These are phyloP conservation scores for Psilocybe subaeruginosa DNA, from an alignment of 768 basidiomycete genomes.

Conservation along the genomic window DNA sequence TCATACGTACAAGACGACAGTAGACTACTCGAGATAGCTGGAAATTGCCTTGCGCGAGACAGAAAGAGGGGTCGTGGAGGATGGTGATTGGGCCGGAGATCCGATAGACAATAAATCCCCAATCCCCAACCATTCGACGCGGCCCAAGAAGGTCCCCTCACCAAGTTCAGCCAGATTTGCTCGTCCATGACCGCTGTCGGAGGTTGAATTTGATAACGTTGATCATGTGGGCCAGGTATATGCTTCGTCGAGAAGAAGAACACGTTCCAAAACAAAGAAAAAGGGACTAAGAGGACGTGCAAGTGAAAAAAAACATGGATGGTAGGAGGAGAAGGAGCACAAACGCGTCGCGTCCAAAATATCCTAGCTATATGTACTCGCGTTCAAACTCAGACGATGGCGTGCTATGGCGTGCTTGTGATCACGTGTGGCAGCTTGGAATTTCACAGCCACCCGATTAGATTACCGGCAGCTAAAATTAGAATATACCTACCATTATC, in stretches of 20 bases:
- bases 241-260: background rate
- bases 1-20: slow-evolving; percentile 25
- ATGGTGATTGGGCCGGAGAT: slow-evolving; percentile 14
- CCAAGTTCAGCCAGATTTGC: slow-evolving; percentile 1
- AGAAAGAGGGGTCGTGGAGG: slow-evolving; percentile 3
- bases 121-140: slow-evolving; percentile 18
- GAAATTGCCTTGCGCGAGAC: slow-evolving; percentile 2
- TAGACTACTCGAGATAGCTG: slow-evolving; percentile 12
- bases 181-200: slow-evolving; percentile 24
- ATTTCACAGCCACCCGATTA: slow-evolving; percentile 6
- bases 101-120: slow-evolving; percentile 13
- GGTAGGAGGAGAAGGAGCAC: slow-evolving; percentile 11
- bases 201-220: slow-evolving; percentile 26
- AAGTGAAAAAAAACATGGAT: slow-evolving; percentile 5
- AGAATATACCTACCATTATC: background rate
- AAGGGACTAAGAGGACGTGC: background rate
- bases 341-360: slow-evolving; percentile 14
- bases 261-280: slow-evolving; percentile 3
- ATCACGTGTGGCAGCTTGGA: slow-evolving; percentile 22
- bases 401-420: slow-evolving; percentile 42
- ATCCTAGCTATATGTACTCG: slow-evolving; percentile 28
- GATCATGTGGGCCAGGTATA: slow-evolving; percentile 1
- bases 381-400: slow-evolving; percentile 47
- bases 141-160: slow-evolving; percentile 8
- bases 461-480: background rate